Conservation (phyloP, 495 filamentous ascomycete species). For the Trichoderma erinaceum region DNA sequence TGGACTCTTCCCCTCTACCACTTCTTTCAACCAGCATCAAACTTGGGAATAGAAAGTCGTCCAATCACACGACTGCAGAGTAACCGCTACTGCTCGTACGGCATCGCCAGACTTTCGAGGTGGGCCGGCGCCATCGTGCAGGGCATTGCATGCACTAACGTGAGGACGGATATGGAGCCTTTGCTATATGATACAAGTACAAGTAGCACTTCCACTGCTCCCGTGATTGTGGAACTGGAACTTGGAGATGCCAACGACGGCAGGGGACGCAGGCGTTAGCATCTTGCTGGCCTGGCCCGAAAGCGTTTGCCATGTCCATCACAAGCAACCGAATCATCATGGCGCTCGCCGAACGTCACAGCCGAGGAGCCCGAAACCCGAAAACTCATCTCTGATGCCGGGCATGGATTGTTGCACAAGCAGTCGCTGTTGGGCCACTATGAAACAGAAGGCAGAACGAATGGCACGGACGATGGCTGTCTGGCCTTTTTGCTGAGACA, state of each 20-base stretch:
- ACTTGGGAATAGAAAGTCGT: neutral
- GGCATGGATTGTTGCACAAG: neutral
- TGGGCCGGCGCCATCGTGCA: neutral
- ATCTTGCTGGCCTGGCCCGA: too few species aligned
- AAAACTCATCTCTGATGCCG: neutral
- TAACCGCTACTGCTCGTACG: too few species aligned
- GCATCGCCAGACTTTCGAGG: neutral
- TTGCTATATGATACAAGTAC: neutral
- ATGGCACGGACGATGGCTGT: neutral
- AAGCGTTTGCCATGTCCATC: too few species aligned
- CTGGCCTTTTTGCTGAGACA: neutral
- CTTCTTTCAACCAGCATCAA: neutral
- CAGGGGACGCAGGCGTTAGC: too few species aligned
- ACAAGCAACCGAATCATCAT: neutral
- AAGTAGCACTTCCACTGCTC: neutral
- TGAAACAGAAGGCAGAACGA: neutral
- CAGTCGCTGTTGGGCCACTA: neutral
- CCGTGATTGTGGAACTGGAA: too few species aligned
- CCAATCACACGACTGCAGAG: conserved; percentile 5
- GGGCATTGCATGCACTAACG: neutral
- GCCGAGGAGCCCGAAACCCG: conserved; percentile 3
- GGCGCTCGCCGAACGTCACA: neutral
- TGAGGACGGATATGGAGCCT: neutral
- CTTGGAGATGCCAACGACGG: too few species aligned
- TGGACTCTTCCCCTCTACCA: neutral